Evolutionary conservation across 139 green algal species (phyloP), one percentile per base, ranked within the genome.

Genomic region (Chlamydomonas sphaeroides): DNA sequence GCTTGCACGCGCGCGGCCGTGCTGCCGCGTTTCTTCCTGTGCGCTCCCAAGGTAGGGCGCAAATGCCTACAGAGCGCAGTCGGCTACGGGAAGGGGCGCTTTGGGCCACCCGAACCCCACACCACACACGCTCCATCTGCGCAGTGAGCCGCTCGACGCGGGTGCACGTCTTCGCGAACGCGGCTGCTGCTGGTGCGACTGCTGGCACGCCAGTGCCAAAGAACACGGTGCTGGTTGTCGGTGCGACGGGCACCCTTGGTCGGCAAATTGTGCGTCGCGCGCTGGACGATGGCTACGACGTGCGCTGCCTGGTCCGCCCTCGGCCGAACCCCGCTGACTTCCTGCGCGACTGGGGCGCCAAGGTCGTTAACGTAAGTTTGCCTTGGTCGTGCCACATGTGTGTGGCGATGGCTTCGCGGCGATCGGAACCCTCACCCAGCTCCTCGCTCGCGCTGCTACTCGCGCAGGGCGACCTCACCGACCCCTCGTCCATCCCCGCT

Each of bases 281-380:
- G 0, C 89, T 99, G 63, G 97, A 99, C 71, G 97, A 99, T 87
- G 97, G 97, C 51, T 99, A 99, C 86, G 97, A 99, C 48, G 96
- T 99, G 18, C 93, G 97, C 41, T 99, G 96, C 90, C 93, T 98
- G 20, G 97, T 99, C 33, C 86, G 97, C 45, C 95, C 97, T 11
- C 89, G 80, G 8, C 59, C 68, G 2, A 97, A 92, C 61, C 97
- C 97, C 21, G 97, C 97, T 42, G 97, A 99, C 86, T 99, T 99
- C 85, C 89, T 99, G 62, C 90, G 97, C 20, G 97, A 99, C 84
- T 99, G 97, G 97, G 97, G 97, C 38, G 97, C 97, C 18, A 97
- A 93, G 51, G 77, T 84, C 5, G 77, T 84, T 48, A 84, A 84
- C 65, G 77, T 84, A 23, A 78, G 66, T 63, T 61, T 62, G 25